phyloP scores from a whole-genome alignment of 805 yeast species.

The Candida gorgasii region DNA sequence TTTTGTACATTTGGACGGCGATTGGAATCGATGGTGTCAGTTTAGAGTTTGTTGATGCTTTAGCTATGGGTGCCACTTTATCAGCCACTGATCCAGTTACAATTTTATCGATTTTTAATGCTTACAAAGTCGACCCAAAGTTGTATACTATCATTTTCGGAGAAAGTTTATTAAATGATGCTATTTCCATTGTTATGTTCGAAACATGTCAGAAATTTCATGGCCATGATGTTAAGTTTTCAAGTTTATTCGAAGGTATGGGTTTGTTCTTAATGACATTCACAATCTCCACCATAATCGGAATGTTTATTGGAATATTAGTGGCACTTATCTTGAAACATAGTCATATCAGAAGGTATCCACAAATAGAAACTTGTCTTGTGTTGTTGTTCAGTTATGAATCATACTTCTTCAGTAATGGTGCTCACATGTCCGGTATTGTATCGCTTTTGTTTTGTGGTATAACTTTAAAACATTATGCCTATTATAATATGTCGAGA shows the following conservation, averaged over 20 bases:
- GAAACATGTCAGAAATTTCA: conserved; percentile 97
- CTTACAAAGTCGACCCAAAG: conserved; percentile 97
- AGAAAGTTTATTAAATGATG: conserved; percentile 92
- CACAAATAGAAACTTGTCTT: conserved; percentile 95
- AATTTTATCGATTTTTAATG: conserved; percentile 90
- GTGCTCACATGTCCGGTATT: conserved; percentile 99
- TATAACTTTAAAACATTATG: conserved; percentile 94
- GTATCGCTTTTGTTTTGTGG: conserved; percentile 95
- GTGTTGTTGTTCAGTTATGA: conserved; percentile 91
- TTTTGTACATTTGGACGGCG: conserved; percentile 86
- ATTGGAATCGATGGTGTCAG: conserved; percentile 86
- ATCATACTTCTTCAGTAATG: conserved; percentile 95
- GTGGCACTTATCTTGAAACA: conserved; percentile 91
- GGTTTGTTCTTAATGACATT: conserved; percentile 93
- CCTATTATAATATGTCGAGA: conserved; percentile 95
- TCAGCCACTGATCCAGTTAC: conserved; percentile 99
- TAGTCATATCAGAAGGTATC: conserved; percentile 88
- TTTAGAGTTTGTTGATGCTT: conserved; percentile 93
- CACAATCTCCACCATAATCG: conserved; percentile 86
- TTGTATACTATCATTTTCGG: conserved; percentile 96
- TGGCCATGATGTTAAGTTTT: conserved; percentile 70
- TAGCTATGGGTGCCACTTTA: conserved; percentile 95
- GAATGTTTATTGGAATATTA: conserved; percentile 81
- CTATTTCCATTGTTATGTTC: conserved; percentile 97
- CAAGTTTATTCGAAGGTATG: conserved; percentile 88